These are phyloP conservation scores for Hyphopichia homilentoma DNA, from an alignment of 805 yeast species.

Conservation along the genomic window DNA sequence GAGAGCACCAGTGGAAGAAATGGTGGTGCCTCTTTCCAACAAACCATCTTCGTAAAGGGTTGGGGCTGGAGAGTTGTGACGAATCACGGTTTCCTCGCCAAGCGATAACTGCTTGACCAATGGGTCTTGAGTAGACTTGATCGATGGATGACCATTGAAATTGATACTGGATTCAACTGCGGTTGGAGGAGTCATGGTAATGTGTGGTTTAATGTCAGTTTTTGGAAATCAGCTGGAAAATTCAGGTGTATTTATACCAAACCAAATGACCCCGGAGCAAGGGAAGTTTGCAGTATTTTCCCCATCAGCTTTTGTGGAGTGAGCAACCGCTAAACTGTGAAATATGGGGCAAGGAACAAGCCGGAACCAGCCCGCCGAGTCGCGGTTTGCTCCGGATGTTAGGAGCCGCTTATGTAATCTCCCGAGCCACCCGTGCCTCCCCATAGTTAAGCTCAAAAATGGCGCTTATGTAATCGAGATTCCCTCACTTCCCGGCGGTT, in stretches of 20 bases:
- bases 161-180: slow-evolving; percentile 43
- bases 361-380: slow-evolving; percentile 8
- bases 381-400: slow-evolving; percentile 4
- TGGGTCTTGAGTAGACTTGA: slow-evolving; percentile 38
- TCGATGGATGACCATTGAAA: slow-evolving; percentile 37
- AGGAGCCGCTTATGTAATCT: too few relatives aligned
- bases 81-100: slow-evolving; percentile 60
- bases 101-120: slow-evolving; percentile 42
- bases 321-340: too few relatives aligned
- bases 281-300: slow-evolving; percentile 7
- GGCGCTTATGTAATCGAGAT: too few relatives aligned
- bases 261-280: slow-evolving; percentile 16
- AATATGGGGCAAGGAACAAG: slow-evolving; percentile 19
- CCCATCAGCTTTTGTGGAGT: too few relatives aligned
- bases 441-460: too few relatives aligned
- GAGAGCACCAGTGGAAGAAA: slow-evolving; percentile 89
- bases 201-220: slow-evolving; percentile 1
- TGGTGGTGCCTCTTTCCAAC: slow-evolving; percentile 84
- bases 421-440: too few relatives aligned
- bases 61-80: slow-evolving; percentile 93
- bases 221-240: slow-evolving; percentile 4
- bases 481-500: too few relatives aligned
- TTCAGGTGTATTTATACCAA: slow-evolving; percentile 6
- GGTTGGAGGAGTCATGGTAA: slow-evolving; percentile 39
- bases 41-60: slow-evolving; percentile 92